Evolutionary conservation across 2,329 filamentous ascomycete genomes (phyloP).

Genomic region (Botrytis hyacinthi): DNA sequence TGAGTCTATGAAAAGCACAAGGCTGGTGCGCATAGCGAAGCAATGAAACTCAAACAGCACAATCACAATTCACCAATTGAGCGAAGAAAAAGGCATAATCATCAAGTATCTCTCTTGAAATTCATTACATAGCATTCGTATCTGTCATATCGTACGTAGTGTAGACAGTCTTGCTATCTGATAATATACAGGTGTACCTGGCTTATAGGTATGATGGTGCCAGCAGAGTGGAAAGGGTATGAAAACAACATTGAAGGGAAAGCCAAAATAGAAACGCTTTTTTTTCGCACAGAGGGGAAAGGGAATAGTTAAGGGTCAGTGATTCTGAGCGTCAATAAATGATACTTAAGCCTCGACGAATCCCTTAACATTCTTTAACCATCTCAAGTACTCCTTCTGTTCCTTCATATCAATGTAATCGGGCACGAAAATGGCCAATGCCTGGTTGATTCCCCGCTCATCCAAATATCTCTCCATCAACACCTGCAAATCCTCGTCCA

Average conservation of each 20-base stretch:
- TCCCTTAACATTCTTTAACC: constrained; percentile 82
- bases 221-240: constrained; percentile 19
- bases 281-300: background rate
- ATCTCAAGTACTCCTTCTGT: constrained; percentile 91
- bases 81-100: constrained; percentile 14
- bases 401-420: constrained; percentile 99
- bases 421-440: constrained; percentile 84
- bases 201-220: background rate
- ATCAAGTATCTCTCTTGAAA: constrained; percentile 6
- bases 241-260: constrained; percentile 32
- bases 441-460: constrained; percentile 85
- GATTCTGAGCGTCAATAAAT: background rate
- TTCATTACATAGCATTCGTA: constrained; percentile 10
- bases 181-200: constrained; percentile 7
- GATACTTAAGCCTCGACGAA: constrained; percentile 69
- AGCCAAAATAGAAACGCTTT: constrained; percentile 16
- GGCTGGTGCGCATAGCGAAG: background rate
- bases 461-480: constrained; percentile 91
- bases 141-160: constrained; percentile 1
- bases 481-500: constrained; percentile 93
- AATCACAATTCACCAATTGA: background rate
- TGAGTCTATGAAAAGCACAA: background rate
- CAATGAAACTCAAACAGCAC: background rate
- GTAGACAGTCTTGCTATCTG: constrained; percentile 15
- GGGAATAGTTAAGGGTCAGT: background rate